phyloP scores from a whole-genome alignment of 306 rosid species.

The Trifolium fragiferum region DNA sequence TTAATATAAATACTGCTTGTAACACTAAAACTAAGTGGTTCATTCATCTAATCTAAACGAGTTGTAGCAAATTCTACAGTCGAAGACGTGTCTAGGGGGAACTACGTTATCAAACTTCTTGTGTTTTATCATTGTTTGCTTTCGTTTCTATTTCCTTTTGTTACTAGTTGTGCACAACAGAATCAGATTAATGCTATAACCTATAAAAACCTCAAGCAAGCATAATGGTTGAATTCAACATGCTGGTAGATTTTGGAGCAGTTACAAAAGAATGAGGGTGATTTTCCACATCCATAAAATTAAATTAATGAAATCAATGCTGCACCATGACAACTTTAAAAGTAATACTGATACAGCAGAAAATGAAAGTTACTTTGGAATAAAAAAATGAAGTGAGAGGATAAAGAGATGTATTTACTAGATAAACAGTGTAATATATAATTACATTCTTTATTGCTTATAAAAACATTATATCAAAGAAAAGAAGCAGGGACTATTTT shows the following conservation, averaged over 20 bases:
- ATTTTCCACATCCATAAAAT: conserved; percentile 8
- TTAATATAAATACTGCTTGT: too few species aligned
- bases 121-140: too few species aligned
- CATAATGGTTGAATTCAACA: conserved; percentile 24
- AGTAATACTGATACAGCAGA: not conserved
- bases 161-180: too few species aligned
- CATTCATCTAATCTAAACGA: too few species aligned
- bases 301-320: not conserved
- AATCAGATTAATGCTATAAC: not conserved
- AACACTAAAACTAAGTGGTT: too few species aligned
- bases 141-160: too few species aligned
- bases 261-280: too few species aligned
- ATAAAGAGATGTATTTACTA: conserved; percentile 1
- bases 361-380: conserved; percentile 35
- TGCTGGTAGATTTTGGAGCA: conserved; percentile 10
- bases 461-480: conserved; percentile 14
- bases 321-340: not conserved
- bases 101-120: too few species aligned
- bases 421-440: conserved; percentile 10
- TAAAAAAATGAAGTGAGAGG: conserved; percentile 23
- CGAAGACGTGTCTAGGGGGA: too few species aligned
- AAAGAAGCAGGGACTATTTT: conserved; percentile 20
- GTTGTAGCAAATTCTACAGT: too few species aligned
- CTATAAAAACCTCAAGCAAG: not conserved
- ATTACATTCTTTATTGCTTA: conserved; percentile 32